Evolutionary conservation across 345 rosid species (phyloP), one percentile per base, ranked within the genome.

Genomic region (Eucalyptus virginea): DNA sequence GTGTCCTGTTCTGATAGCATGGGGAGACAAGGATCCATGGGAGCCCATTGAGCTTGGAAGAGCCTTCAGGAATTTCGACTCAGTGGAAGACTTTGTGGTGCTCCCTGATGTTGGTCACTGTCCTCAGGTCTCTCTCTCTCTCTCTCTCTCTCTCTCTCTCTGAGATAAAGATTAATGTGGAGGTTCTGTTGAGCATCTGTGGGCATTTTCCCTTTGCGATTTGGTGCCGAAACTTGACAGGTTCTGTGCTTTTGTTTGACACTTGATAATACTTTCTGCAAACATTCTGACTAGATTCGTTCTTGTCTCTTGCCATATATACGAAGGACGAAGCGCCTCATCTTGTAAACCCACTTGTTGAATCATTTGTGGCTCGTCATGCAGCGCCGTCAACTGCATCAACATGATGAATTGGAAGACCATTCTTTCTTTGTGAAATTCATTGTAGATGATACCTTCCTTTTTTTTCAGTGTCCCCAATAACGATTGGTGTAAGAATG

Each of bases 21-120:
- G 99, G 98, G 99, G 99, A 69, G 99, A 96, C 90, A 95, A 96
- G 95, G 99, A 97, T 91, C 99, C 99, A 32, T 96, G 99, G 99
- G 99, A 97, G 88, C 97, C 96, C 32, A 93, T 97, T 23, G 94
- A 97, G 52, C 99, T 96, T 40, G 99, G 99, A 88, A 91, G 95
- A 92, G 95, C 88, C 11, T 96, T 94, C 62, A 90, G 89, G 87
- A 90, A 94, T 72, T 97, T 95, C 51, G 95, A 93, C 87, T 42
- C 94, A 8, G 98, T 96, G 1, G 97, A 96, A 90, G 99, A 97
- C 87, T 98, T 95, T 8, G 47, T 96, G 72, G 94, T 93, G 90
- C 96, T 96, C 40, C 98, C 97, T 81, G 91, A 96, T 52, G 97
- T 95, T 9, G 99, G 99, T 49, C 99, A 98, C 93, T 96, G 99